Conservation (phyloP, 1,284 basidiomycete genomes). For the Cryptococcus sp. region DNA sequence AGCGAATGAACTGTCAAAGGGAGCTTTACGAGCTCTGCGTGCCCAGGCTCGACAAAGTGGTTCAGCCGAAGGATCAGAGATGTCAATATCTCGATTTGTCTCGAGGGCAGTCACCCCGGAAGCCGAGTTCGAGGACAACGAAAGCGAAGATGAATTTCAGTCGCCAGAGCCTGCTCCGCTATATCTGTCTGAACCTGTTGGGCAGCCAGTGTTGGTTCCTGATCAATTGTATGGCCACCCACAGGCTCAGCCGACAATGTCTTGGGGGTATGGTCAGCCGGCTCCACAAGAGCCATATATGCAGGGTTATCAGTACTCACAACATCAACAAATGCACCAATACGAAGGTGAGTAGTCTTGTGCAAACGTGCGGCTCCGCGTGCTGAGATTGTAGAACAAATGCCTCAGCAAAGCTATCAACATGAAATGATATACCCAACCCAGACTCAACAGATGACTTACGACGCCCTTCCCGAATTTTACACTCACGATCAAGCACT, state of each 20-base stretch:
- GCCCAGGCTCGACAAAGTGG: conserved; percentile 24
- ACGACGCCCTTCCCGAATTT: conserved; percentile 13
- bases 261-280: too few species aligned
- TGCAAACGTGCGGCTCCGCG: too few species aligned
- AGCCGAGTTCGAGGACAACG: not conserved
- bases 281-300: too few species aligned
- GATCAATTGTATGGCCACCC: not conserved
- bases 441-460: too few species aligned
- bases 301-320: too few species aligned
- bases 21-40: conserved; percentile 29
- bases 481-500: conserved; percentile 27
- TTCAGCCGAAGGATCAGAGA: conserved; percentile 23
- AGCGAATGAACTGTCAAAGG: conserved; percentile 28
- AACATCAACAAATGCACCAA: too few species aligned
- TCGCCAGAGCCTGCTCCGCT: not conserved
- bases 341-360: too few species aligned
- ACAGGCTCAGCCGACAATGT: not conserved
- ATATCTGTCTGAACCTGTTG: not conserved
- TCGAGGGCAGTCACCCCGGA: conserved; percentile 3
- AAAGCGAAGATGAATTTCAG: not conserved
- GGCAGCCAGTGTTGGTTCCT: not conserved
- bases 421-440: too few species aligned
- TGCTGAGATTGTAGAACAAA: too few species aligned
- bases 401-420: too few species aligned
- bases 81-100: conserved; percentile 9